phyloP scores from a whole-genome alignment of 2,329 filamentous ascomycete species.

The Ophiocordyceps camponoti-floridani region DNA sequence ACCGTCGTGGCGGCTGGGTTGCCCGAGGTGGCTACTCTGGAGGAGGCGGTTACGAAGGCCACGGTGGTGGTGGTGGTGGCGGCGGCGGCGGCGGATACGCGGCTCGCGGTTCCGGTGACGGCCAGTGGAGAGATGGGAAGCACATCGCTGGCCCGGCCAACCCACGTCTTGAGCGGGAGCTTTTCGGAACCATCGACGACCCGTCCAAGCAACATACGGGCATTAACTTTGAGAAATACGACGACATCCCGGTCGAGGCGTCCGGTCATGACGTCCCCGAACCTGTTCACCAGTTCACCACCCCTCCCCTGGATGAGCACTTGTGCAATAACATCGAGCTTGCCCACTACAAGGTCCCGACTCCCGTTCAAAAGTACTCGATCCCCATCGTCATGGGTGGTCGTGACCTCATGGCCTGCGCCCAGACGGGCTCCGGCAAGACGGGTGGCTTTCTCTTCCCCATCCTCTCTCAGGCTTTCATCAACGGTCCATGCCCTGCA shows the following conservation, averaged over 20 bases:
- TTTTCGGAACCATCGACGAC: conserved; percentile 83
- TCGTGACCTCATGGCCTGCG: conserved; percentile 97
- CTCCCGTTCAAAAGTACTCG: conserved; percentile 97
- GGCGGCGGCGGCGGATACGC: conserved; percentile 20
- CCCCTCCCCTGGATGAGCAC: conserved; percentile 89
- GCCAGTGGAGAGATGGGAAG: conserved; percentile 93
- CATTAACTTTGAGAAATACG: conserved; percentile 99
- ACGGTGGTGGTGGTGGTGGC: conserved; percentile 40
- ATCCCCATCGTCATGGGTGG: conserved; percentile 97
- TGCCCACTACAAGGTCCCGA: conserved; percentile 87
- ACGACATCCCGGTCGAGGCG: conserved; percentile 96
- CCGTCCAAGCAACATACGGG: conserved; percentile 90
- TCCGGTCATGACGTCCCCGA: conserved; percentile 89
- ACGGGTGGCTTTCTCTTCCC: conserved; percentile 99
- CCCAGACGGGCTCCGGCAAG: conserved; percentile 98
- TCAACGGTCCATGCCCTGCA: conserved; percentile 60
- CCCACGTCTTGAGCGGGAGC: conserved; percentile 79
- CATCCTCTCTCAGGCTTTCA: conserved; percentile 93
- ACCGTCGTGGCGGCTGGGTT: conserved; percentile 15
- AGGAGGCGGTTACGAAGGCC: conserved; percentile 20
- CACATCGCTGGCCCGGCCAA: conserved; percentile 83
- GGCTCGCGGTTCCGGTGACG: conserved; percentile 76
- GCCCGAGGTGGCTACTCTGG: conserved; percentile 17
- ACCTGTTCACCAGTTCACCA: conserved; percentile 76
- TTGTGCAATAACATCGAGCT: conserved; percentile 84